These are phyloP conservation scores for Talaromyces stipitatus DNA, from an alignment of 495 filamentous ascomycete species.

Conservation along the genomic window DNA sequence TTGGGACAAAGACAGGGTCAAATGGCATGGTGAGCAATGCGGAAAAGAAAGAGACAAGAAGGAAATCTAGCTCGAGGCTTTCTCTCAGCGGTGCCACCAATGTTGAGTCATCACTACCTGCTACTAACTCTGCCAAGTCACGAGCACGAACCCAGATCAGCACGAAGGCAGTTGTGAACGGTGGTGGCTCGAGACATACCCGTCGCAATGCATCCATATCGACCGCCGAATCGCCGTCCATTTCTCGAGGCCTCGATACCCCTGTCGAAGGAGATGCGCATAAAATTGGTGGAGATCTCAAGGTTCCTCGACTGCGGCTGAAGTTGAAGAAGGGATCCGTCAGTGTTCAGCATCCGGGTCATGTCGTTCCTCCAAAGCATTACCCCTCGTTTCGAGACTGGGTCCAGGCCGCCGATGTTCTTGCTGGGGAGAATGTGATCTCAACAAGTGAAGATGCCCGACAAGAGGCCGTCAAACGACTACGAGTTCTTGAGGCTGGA, in stretches of 20 bases:
- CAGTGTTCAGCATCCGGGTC: conserved; percentile 43
- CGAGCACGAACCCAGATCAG: conserved; percentile 30
- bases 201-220: conserved; percentile 16
- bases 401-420: conserved; percentile 40
- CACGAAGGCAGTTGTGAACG: conserved; percentile 12
- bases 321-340: conserved; percentile 47
- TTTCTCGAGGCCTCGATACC: not conserved
- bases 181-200: conserved; percentile 7
- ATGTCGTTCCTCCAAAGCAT: conserved; percentile 36
- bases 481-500: conserved; percentile 58
- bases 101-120: conserved; percentile 23
- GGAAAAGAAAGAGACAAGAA: conserved; percentile 15
- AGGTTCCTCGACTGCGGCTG: conserved; percentile 40
- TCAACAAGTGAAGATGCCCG: conserved; percentile 49
- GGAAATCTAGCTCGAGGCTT: conserved; percentile 17
- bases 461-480: conserved; percentile 42
- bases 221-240: conserved; percentile 10
- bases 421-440: conserved; percentile 29
- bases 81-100: conserved; percentile 16
- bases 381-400: conserved; percentile 49
- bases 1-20: conserved; percentile 21
- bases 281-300: conserved; percentile 11
- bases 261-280: conserved; percentile 1
- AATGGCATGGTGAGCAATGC: conserved; percentile 14
- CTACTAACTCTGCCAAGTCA: conserved; percentile 19